A percentile compares a stretch with the other conserved stretches of the same genome.
phyloP scores from a whole-genome alignment of 164 flowering plant species.

The Chimonanthus salicifolius region DNA sequence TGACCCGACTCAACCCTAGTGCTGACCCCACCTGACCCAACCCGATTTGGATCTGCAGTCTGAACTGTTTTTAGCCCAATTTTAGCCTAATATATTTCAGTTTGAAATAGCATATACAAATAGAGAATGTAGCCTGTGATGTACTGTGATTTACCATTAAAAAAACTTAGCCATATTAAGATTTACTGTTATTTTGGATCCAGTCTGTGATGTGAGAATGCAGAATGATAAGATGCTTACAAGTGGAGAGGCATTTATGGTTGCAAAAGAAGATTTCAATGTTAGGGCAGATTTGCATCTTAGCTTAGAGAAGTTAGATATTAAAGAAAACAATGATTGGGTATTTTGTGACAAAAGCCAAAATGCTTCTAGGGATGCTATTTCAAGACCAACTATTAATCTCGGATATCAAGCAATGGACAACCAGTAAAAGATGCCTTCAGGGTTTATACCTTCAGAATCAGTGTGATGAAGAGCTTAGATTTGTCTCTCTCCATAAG shows the following conservation, averaged over 20 bases:
- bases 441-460: slow-evolving; percentile 25
- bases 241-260: slow-evolving; percentile 30
- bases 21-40: too few relatives aligned
- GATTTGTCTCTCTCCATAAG: slow-evolving; percentile 40
- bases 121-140: too few relatives aligned
- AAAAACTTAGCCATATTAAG: too few relatives aligned
- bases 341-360: slow-evolving; percentile 19
- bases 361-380: slow-evolving; percentile 13
- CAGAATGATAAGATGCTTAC: slow-evolving; percentile 3
- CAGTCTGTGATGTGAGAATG: neutral
- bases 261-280: slow-evolving; percentile 22
- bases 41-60: too few relatives aligned
- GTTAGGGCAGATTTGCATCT: slow-evolving; percentile 20
- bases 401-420: slow-evolving; percentile 22
- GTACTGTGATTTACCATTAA: too few relatives aligned
- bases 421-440: slow-evolving; percentile 19
- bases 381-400: slow-evolving; percentile 20
- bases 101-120: too few relatives aligned
- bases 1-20: too few relatives aligned
- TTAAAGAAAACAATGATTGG: slow-evolving; percentile 16
- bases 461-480: slow-evolving; percentile 15
- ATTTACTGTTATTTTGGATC: neutral
- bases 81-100: too few relatives aligned
- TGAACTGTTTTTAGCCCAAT: too few relatives aligned
- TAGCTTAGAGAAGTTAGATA: slow-evolving; percentile 16